phyloP scores from a whole-genome alignment of 1,284 basidiomycete species.

The Cryptococcus sp. region DNA sequence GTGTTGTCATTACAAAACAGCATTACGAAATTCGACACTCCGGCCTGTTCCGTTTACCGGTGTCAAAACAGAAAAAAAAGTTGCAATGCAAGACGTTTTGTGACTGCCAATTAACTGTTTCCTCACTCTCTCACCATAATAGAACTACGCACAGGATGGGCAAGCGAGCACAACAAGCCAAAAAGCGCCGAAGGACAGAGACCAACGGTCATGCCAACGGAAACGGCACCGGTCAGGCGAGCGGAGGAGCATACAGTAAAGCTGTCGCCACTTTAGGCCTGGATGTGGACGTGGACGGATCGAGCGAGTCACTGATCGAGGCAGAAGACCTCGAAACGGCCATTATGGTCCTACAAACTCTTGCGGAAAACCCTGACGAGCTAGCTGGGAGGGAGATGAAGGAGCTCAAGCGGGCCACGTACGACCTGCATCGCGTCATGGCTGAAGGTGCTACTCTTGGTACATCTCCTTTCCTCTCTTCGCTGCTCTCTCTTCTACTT shows the following conservation, averaged over 20 bases:
- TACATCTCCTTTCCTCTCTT: conserved; percentile 19
- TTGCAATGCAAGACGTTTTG: no score
- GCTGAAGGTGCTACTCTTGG: conserved; percentile 46
- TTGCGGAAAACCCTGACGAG: conserved; percentile 43
- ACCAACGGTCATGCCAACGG: neutral
- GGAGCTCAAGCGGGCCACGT: conserved; percentile 47
- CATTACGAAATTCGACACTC: no score
- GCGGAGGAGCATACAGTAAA: conserved; percentile 4
- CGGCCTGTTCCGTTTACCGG: no score
- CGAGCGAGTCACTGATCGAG: conserved; percentile 27
- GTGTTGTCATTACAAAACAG: no score
- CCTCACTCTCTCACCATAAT: no score
- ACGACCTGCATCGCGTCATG: conserved; percentile 47
- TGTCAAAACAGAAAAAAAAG: no score
- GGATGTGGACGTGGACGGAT: conserved; percentile 2
- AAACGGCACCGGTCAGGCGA: conserved; percentile 9
- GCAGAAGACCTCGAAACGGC: conserved; percentile 47
- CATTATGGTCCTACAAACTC: conserved; percentile 40
- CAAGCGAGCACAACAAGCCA: conserved; percentile 35
- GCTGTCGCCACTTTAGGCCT: neutral
- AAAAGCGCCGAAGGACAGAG: conserved; percentile 31
- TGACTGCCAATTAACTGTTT: no score
- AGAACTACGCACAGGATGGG: conserved; percentile 18
- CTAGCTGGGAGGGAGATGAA: conserved; percentile 44
- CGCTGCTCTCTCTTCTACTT: neutral